These are phyloP conservation scores for Basipetospora chlamydospora DNA, from an alignment of 2,329 filamentous ascomycete genomes.

Conservation along the genomic window DNA sequence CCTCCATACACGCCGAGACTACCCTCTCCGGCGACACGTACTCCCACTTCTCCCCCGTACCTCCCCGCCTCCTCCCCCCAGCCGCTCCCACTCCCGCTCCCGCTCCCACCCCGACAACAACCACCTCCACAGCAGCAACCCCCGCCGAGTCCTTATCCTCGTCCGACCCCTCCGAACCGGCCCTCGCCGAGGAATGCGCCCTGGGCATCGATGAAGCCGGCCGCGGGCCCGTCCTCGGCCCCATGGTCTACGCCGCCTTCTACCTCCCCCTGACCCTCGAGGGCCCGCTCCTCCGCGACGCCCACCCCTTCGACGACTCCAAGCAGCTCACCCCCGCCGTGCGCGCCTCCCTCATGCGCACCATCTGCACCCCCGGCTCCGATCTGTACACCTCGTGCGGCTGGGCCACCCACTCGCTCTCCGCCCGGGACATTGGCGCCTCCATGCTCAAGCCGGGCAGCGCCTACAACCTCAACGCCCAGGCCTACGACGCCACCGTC, in stretches of 20 bases:
- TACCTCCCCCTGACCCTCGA: slow-evolving; percentile 60
- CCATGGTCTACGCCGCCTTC: slow-evolving; percentile 58
- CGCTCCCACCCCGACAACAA: slow-evolving; percentile 14
- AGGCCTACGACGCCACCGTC: slow-evolving; percentile 86
- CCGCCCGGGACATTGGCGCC: slow-evolving; percentile 67
- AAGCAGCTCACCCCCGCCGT: slow-evolving; percentile 77
- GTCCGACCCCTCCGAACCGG: slow-evolving; percentile 18
- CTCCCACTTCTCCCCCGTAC: slow-evolving; percentile 56
- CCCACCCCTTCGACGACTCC: slow-evolving; percentile 86
- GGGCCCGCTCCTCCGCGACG: slow-evolving; percentile 58
- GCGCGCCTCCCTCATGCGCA: slow-evolving; percentile 54
- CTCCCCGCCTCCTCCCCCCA: slow-evolving; percentile 39
- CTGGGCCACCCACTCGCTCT: slow-evolving; percentile 71
- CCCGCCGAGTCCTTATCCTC: no score
- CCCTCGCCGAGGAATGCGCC: slow-evolving; percentile 41
- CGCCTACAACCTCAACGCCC: slow-evolving; percentile 83
- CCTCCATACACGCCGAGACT: slow-evolving; percentile 44
- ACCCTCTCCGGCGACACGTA: slow-evolving; percentile 55
- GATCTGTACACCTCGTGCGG: slow-evolving; percentile 47
- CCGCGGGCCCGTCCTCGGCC: slow-evolving; percentile 80
- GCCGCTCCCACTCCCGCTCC: slow-evolving; percentile 12
- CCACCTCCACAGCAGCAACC: no score
- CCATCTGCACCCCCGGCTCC: slow-evolving; percentile 50
- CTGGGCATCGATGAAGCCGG: slow-evolving; percentile 91
- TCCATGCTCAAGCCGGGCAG: slow-evolving; percentile 56